Base-by-base conservation (phyloP, 208 protist species). In the Spongospora subterranea region DNA sequence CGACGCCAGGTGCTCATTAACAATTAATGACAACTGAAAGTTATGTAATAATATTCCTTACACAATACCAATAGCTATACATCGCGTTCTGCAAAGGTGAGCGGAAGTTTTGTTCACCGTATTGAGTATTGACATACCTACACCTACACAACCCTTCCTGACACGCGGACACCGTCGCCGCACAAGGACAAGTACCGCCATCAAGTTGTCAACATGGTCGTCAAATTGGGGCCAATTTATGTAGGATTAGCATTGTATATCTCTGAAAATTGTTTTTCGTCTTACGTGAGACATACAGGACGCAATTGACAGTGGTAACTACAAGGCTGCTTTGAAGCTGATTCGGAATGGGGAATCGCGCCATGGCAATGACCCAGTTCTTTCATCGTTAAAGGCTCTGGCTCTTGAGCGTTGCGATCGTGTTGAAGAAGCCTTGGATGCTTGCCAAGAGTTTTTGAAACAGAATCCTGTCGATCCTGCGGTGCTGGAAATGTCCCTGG, bases 241-340 rank as follows among this genome's bases (percentile, higher is more conserved):
- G 54, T 65, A 65, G 20, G 54, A 32, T 65, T 32, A 29, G 20
- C 20, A 65, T 29, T 65, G 20, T 29, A 29, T 29, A 17, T 65
- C 29, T 29, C 17, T 29, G 20, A 17, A 29, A 65, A 32, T 17
- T 65, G 20, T 29, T 65, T 17, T 32, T 65, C 54, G 54, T 65
- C 54, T 17, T 65, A 32, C 54, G 54, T 29, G 54, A 32, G 54
- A 17, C 29, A 29, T 29, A 65, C 54, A 82, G 71, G 71, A 82
- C n/a, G 71, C 71, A 39, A 40, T 82, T 20, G 71, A 82, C 71
- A 43, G 13, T 35, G 71, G 71, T 35, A n/a, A 82, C n/a, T 82
- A 82, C 40, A 35, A 43, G 35, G 13, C 6, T 35, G n/a, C 71
- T 35, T 43, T 82, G 71, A 6, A 35, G 71, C 71, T 82, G 17